These are phyloP conservation scores for Penicillium corylophilum DNA, from an alignment of 2,329 filamentous ascomycete species.

Conservation along the genomic window DNA sequence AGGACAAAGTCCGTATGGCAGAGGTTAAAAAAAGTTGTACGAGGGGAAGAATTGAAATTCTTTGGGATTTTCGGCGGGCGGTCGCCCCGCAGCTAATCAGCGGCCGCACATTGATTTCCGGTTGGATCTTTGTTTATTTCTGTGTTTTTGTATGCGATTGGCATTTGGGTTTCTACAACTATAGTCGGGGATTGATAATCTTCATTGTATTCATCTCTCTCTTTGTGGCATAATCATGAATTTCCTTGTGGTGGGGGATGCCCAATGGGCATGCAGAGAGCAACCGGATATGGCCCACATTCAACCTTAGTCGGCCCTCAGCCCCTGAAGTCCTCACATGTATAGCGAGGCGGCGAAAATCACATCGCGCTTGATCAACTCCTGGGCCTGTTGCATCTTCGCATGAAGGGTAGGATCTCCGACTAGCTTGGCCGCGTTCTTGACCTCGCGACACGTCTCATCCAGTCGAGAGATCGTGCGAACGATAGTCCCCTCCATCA, in stretches of 20 bases:
- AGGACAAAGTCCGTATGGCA: conserved; percentile 14
- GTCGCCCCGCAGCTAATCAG: conserved; percentile 31
- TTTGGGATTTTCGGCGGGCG: conserved; percentile 26
- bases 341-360: conserved; percentile 86
- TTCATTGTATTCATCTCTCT: not conserved
- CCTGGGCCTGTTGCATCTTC: conserved; percentile 97
- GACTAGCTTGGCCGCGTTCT: conserved; percentile 93
- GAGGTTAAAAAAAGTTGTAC: conserved; percentile 23
- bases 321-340: conserved; percentile 55
- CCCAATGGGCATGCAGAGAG: conserved; percentile 1
- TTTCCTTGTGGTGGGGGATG: not conserved
- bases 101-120: conserved; percentile 26
- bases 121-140: conserved; percentile 5
- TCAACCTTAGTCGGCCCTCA: not conserved
- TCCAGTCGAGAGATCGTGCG: conserved; percentile 90
- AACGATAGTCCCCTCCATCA: conserved; percentile 96
- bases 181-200: not conserved
- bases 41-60: conserved; percentile 19
- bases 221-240: not conserved
- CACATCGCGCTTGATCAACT: conserved; percentile 95
- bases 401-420: conserved; percentile 89
- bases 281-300: not conserved
- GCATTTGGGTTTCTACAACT: not conserved
- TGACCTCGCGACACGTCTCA: conserved; percentile 95
- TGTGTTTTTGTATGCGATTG: not conserved